Conservation (phyloP, 805 yeast genomes). For the Zygotorulaspora danielsina region DNA sequence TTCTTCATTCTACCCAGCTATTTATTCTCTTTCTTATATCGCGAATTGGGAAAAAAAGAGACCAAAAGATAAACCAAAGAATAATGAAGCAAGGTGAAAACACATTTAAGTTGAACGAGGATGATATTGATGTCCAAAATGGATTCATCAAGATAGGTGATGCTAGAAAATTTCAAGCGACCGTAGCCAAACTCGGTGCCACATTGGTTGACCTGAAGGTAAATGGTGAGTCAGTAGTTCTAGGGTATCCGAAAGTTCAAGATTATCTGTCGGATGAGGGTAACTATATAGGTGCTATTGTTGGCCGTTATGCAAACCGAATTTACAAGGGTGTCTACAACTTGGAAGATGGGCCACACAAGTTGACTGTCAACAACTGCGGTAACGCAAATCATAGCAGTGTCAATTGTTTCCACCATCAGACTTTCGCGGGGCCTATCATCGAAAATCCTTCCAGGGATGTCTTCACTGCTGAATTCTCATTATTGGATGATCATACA, state of each 20-base stretch:
- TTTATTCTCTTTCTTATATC: too few relatives aligned
- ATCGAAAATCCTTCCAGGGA: slow-evolving; percentile 34
- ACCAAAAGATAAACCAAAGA: background rate
- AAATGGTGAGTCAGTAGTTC: slow-evolving; percentile 39
- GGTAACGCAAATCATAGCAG: slow-evolving; percentile 54
- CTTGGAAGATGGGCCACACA: slow-evolving; percentile 40
- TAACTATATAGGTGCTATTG: slow-evolving; percentile 59
- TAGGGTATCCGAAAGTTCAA: slow-evolving; percentile 38
- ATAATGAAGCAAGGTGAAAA: background rate
- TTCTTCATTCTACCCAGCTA: background rate
- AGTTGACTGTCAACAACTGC: slow-evolving; percentile 43
- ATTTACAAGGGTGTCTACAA: slow-evolving; percentile 43
- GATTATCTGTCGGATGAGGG: slow-evolving; percentile 37
- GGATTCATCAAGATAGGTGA: slow-evolving; percentile 32
- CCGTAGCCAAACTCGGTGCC: slow-evolving; percentile 50
- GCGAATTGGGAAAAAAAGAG: background rate
- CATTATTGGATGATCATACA: slow-evolving; percentile 37
- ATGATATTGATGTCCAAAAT: slow-evolving; percentile 23
- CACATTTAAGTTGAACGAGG: background rate
- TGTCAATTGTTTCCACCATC: slow-evolving; percentile 46
- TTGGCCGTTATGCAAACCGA: slow-evolving; percentile 64
- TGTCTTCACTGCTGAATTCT: slow-evolving; percentile 37
- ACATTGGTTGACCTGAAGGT: slow-evolving; percentile 41
- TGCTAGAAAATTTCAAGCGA: slow-evolving; percentile 37
- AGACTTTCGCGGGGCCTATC: slow-evolving; percentile 51